These are phyloP conservation scores for Hypoxylon intermedium DNA, from an alignment of 495 filamentous ascomycete genomes.

Conservation along the genomic window DNA sequence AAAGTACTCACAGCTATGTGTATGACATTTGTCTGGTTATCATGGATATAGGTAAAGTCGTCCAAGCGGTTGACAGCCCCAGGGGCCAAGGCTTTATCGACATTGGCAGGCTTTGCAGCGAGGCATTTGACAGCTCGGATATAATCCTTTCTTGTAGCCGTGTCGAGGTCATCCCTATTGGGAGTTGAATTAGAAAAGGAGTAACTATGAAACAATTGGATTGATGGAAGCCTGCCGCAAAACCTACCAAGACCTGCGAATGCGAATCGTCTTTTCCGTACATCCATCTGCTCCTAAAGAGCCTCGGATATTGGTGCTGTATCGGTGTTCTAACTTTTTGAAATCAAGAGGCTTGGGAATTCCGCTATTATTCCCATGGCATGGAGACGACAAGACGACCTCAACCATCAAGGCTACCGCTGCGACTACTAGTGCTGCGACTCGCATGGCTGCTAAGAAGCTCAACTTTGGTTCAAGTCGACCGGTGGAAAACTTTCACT, in stretches of 20 bases:
- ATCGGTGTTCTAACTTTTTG: slow-evolving; percentile 6
- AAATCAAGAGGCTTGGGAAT: slow-evolving; percentile 21
- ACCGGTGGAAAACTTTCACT: neutral
- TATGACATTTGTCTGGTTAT: slow-evolving; percentile 64
- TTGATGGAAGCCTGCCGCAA: too few relatives aligned
- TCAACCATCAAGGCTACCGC: neutral
- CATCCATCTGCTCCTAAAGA: slow-evolving; percentile 37
- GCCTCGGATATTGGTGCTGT: slow-evolving; percentile 10
- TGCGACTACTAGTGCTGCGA: neutral
- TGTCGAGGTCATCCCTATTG: slow-evolving; percentile 57
- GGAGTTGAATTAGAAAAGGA: too few relatives aligned
- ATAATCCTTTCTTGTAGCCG: slow-evolving; percentile 61
- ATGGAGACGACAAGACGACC: neutral
- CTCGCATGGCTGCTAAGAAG: slow-evolving; percentile 16
- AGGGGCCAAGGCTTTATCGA: slow-evolving; percentile 43
- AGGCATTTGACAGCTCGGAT: slow-evolving; percentile 71
- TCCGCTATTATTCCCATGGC: slow-evolving; percentile 10
- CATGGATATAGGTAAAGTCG: slow-evolving; percentile 72
- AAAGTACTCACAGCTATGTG: slow-evolving; percentile 57
- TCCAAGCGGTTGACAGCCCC: slow-evolving; percentile 57
- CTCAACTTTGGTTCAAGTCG: neutral
- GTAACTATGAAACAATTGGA: too few relatives aligned
- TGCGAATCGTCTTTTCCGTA: slow-evolving; percentile 54
- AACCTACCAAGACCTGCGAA: slow-evolving; percentile 57
- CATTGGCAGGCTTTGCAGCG: slow-evolving; percentile 58